Evolutionary conservation across 257 asterid species (phyloP).

Genomic region (Mitragyna speciosa): DNA sequence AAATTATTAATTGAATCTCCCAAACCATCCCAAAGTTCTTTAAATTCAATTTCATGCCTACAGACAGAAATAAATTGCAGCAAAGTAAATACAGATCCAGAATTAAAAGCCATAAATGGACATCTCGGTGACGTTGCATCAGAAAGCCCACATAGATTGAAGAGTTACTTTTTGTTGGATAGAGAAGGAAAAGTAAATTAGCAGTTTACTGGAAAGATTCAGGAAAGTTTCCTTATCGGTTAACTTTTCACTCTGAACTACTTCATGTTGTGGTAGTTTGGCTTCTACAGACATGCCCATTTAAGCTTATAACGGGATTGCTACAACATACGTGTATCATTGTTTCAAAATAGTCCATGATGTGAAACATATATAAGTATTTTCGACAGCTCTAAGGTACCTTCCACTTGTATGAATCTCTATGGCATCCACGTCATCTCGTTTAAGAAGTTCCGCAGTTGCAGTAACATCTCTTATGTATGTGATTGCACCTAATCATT

Average conservation of each 20-base stretch:
- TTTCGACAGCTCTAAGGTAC: constrained; percentile 31
- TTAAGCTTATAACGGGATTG: background rate
- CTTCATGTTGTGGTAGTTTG: background rate
- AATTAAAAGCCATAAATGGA: constrained; percentile 15
- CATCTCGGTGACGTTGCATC: background rate
- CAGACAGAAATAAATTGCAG: constrained; percentile 8
- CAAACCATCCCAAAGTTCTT: constrained; percentile 69
- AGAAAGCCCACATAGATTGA: background rate
- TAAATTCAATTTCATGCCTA: constrained; percentile 56
- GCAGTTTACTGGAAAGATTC: background rate
- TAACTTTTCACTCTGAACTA: background rate
- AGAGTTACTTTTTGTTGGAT: background rate
- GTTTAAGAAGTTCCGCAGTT: constrained; percentile 67
- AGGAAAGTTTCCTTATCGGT: background rate
- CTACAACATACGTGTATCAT: too few relatives aligned
- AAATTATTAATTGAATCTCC: constrained; percentile 62
- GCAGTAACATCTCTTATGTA: constrained; percentile 69
- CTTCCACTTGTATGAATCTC: constrained; percentile 96
- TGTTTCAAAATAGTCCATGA: background rate
- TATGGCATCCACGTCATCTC: constrained; percentile 65
- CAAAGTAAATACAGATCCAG: constrained; percentile 14
- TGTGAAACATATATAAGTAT: background rate
- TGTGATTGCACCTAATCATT: constrained; percentile 56
- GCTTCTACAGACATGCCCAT: background rate
- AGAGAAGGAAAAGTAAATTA: background rate